A percentile compares a stretch with the other conserved stretches of the same genome.
Conservation (phyloP, 2,329 filamentous ascomycete genomes). For the Massarina eburnea region DNA sequence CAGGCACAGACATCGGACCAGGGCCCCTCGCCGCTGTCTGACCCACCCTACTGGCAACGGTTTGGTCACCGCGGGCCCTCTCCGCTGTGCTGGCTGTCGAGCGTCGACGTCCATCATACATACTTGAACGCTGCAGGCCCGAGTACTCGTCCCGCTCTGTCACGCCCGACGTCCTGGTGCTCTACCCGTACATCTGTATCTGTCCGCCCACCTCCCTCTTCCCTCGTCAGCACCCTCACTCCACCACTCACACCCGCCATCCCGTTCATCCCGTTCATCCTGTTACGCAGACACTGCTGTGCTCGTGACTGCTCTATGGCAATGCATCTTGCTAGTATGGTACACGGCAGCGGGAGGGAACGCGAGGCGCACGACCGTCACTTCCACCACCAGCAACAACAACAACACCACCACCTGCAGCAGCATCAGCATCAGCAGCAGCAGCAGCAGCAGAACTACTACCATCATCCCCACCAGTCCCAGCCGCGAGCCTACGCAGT, state of each 20-base stretch:
- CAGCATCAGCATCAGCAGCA: constrained; percentile 31
- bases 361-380: constrained; percentile 37
- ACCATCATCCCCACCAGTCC: constrained; percentile 44
- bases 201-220: constrained; percentile 25
- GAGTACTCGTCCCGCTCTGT: constrained; percentile 22
- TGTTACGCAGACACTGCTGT: constrained; percentile 40
- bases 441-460: constrained; percentile 28
- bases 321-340: constrained; percentile 49
- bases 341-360: constrained; percentile 46
- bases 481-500: constrained; percentile 31
- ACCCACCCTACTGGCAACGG: constrained; percentile 42
- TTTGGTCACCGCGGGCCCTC: constrained; percentile 33
- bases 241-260: constrained; percentile 8
- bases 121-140: constrained; percentile 41
- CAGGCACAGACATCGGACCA: constrained; percentile 33
- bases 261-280: constrained; percentile 9
- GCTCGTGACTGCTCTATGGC: constrained; percentile 38
- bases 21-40: constrained; percentile 38
- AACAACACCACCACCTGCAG: constrained; percentile 23
- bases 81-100: constrained; percentile 9
- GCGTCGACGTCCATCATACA: constrained; percentile 26
- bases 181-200: constrained; percentile 27
- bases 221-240: constrained; percentile 22
- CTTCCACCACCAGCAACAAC: constrained; percentile 34
- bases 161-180: constrained; percentile 40